Evolutionary conservation across 2,329 filamentous ascomycete species (phyloP).

Genomic region (Verticillium longisporum): DNA sequence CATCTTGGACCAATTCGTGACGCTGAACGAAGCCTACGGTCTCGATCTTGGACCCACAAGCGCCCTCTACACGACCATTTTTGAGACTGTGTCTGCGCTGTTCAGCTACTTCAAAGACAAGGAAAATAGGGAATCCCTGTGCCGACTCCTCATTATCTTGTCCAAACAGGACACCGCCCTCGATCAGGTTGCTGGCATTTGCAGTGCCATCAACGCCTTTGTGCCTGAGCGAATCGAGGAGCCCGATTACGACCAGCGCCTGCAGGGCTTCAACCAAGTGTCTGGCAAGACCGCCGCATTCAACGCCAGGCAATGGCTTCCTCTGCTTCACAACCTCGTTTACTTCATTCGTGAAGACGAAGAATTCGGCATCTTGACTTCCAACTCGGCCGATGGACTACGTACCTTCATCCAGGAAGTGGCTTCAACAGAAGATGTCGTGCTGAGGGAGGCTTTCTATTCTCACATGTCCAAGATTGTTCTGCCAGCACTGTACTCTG

Average conservation of each 20-base stretch:
- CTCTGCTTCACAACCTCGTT: constrained; percentile 81
- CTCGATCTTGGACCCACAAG: constrained; percentile 7
- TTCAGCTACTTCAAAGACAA: constrained; percentile 89
- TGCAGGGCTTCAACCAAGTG: constrained; percentile 69
- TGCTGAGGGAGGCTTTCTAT: constrained; percentile 42
- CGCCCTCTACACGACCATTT: constrained; percentile 56
- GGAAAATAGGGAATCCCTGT: constrained; percentile 66
- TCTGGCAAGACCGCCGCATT: constrained; percentile 55
- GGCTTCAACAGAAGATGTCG: constrained; percentile 26
- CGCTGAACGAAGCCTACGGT: constrained; percentile 50
- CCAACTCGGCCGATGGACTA: constrained; percentile 75
- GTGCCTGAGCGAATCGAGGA: constrained; percentile 68
- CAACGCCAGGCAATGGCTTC: constrained; percentile 72
- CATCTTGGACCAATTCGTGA: constrained; percentile 75
- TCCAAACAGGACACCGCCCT: constrained; percentile 57
- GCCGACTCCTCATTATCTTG: constrained; percentile 65
- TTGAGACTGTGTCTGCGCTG: constrained; percentile 67
- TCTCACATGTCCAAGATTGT: constrained; percentile 57
- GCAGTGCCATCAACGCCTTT: constrained; percentile 75
- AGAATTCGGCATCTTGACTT: constrained; percentile 74
- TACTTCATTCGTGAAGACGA: constrained; percentile 82
- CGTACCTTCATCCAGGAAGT: constrained; percentile 68
- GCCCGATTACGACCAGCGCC: constrained; percentile 77
- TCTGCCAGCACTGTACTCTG: constrained; percentile 68
- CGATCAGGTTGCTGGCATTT: constrained; percentile 60